Conservation (phyloP, 2,329 filamentous ascomycete genomes). For the Pezicula carpinea region DNA sequence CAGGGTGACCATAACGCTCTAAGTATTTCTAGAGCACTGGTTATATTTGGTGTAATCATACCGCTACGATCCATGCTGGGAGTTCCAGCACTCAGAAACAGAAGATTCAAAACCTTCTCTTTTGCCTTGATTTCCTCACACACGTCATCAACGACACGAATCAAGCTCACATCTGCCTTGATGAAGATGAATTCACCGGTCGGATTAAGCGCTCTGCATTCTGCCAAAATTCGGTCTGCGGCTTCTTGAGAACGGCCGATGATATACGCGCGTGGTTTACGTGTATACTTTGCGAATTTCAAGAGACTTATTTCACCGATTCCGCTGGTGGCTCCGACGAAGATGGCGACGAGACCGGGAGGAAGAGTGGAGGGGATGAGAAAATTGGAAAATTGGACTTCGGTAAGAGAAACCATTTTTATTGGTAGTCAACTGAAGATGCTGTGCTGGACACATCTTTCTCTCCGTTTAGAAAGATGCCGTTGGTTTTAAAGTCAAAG, state of each 20-base stretch:
- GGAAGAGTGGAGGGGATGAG: slow-evolving; percentile 29
- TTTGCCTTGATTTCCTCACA: slow-evolving; percentile 43
- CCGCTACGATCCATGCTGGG: slow-evolving; percentile 20
- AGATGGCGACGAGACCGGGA: slow-evolving; percentile 40
- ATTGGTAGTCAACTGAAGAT: slow-evolving; percentile 4
- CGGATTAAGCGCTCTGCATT: slow-evolving; percentile 37
- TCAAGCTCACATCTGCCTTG: slow-evolving; percentile 37
- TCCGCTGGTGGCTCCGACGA: slow-evolving; percentile 45
- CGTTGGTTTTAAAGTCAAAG: not conserved
- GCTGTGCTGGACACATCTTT: not conserved
- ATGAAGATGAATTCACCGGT: slow-evolving; percentile 38
- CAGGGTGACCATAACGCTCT: not conserved
- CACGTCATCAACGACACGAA: slow-evolving; percentile 40
- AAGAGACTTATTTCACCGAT: slow-evolving; percentile 42
- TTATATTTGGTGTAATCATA: not conserved
- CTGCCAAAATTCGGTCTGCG: slow-evolving; percentile 32
- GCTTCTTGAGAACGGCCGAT: slow-evolving; percentile 39
- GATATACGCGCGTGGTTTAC: slow-evolving; percentile 37
- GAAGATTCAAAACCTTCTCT: slow-evolving; percentile 46
- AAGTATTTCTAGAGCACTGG: not conserved
- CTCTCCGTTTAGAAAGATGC: not conserved
- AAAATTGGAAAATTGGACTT: slow-evolving; percentile 31
- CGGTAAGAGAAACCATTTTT: slow-evolving; percentile 31
- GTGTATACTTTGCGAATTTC: slow-evolving; percentile 34
- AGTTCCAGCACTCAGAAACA: slow-evolving; percentile 47